Percentiles rank a stretch among this genome's conserved stretches.
phyloP scores from a whole-genome alignment of 2,329 filamentous ascomycete genomes.

The Paraconiothyrium brasiliense region DNA sequence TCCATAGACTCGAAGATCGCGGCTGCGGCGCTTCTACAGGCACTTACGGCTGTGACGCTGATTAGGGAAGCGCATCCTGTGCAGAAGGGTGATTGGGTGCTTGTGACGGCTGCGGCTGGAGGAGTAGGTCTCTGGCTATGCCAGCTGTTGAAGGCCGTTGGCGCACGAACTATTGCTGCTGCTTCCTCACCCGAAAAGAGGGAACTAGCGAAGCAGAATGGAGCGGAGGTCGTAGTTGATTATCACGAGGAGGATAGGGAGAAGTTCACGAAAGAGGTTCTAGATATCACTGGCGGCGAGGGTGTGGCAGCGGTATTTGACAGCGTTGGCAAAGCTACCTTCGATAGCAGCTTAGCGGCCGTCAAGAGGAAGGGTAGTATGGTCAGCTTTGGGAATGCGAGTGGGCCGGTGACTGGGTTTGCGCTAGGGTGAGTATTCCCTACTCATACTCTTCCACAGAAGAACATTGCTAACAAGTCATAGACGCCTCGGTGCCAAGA shows the following conservation, averaged over 20 bases:
- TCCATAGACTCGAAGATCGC: conserved; percentile 69
- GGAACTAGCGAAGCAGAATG: conserved; percentile 72
- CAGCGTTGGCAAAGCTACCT: conserved; percentile 85
- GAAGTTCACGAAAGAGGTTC: conserved; percentile 59
- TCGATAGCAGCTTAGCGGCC: conserved; percentile 78
- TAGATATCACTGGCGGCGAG: conserved; percentile 74
- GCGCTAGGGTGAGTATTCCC: conserved; percentile 62
- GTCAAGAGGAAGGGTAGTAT: conserved; percentile 80
- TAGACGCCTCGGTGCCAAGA: conserved; percentile 73
- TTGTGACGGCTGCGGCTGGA: conserved; percentile 87
- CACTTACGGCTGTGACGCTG: conserved; percentile 82
- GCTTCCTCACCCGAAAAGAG: conserved; percentile 78
- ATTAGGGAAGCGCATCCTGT: conserved; percentile 77
- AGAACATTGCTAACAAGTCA: background rate
- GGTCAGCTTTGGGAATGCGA: conserved; percentile 82
- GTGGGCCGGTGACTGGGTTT: conserved; percentile 79
- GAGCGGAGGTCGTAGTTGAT: conserved; percentile 77
- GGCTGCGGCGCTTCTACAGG: conserved; percentile 78
- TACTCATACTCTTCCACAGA: background rate
- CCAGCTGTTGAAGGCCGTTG: conserved; percentile 76
- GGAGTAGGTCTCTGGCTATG: conserved; percentile 76
- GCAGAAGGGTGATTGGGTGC: conserved; percentile 78
- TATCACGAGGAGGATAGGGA: conserved; percentile 66
- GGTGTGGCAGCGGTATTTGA: conserved; percentile 85
- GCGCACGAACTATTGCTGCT: conserved; percentile 82